These are phyloP conservation scores for Arthrobotrys conoides DNA, from an alignment of 2,329 filamentous ascomycete species.

Conservation along the genomic window DNA sequence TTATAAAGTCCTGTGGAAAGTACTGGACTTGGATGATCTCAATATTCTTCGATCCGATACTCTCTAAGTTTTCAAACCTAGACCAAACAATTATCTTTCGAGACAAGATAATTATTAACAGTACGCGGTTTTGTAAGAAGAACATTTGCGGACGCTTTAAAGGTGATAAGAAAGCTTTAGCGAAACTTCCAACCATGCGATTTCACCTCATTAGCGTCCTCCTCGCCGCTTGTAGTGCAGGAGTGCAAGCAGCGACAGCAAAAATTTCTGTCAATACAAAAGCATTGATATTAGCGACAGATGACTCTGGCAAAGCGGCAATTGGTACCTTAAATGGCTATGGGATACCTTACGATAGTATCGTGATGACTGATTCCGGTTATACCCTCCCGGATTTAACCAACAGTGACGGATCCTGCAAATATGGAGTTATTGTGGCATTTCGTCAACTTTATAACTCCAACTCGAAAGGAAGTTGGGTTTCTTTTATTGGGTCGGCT, in stretches of 20 bases:
- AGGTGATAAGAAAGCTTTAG: not conserved
- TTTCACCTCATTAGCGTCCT: not conserved
- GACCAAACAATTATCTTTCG: too few relatives aligned
- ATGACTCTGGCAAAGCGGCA: slow-evolving; percentile 26
- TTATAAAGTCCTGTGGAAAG: not conserved
- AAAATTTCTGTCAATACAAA: slow-evolving; percentile 26
- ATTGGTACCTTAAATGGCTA: slow-evolving; percentile 70
- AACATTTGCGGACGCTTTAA: not conserved
- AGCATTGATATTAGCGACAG: slow-evolving; percentile 47
- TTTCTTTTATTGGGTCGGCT: slow-evolving; percentile 71
- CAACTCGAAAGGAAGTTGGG: slow-evolving; percentile 70
- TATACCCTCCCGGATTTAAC: slow-evolving; percentile 72
- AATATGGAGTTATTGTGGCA: slow-evolving; percentile 74
- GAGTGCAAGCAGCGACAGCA: not conserved
- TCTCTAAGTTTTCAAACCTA: too few relatives aligned
- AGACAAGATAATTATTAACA: not conserved
- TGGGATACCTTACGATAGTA: slow-evolving; percentile 73
- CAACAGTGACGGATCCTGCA: slow-evolving; percentile 69
- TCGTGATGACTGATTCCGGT: slow-evolving; percentile 72
- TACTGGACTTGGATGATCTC: not conserved
- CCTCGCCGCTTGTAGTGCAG: slow-evolving; percentile 5
- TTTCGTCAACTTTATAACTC: slow-evolving; percentile 72
- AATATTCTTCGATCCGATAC: not conserved
- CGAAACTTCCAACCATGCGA: slow-evolving; percentile 19
- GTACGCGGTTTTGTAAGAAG: not conserved